These are phyloP conservation scores for Sporothrix pseudoabietina DNA, from an alignment of 2,329 filamentous ascomycete genomes.

Conservation along the genomic window DNA sequence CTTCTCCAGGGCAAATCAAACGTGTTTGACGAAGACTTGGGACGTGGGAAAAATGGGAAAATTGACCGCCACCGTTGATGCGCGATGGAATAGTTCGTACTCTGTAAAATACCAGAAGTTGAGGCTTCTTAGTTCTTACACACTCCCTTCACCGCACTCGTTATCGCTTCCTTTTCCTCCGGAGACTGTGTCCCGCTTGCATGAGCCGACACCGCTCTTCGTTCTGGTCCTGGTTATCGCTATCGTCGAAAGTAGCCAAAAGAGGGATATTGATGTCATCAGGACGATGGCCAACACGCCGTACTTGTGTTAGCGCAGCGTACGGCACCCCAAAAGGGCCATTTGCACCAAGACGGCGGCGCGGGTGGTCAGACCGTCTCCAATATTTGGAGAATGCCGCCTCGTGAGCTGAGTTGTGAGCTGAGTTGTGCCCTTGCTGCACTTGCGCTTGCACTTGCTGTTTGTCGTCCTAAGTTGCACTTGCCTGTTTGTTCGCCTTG, in stretches of 20 bases:
- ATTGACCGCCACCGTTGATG: background rate
- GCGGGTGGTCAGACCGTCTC: background rate
- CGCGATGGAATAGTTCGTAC: no score
- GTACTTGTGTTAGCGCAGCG: background rate
- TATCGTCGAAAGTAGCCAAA: background rate
- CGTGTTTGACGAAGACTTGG: background rate
- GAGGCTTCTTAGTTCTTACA: background rate
- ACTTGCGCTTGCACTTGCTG: no score
- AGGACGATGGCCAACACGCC: background rate
- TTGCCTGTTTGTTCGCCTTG: background rate
- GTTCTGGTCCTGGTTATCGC: background rate
- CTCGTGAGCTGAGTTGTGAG: background rate
- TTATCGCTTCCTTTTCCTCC: background rate
- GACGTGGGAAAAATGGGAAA: background rate
- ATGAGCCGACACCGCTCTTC: background rate
- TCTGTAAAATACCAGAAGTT: background rate
- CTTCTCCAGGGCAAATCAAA: conserved; percentile 21
- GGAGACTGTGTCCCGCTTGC: background rate
- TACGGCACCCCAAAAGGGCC: background rate
- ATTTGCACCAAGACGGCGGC: background rate
- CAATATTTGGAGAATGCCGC: background rate
- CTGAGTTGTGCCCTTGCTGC: background rate
- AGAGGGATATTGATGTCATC: background rate
- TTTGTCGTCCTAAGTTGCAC: no score
- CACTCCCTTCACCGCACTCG: no score